phyloP scores from a whole-genome alignment of 345 rosid species.

The Arabis alpina region DNA sequence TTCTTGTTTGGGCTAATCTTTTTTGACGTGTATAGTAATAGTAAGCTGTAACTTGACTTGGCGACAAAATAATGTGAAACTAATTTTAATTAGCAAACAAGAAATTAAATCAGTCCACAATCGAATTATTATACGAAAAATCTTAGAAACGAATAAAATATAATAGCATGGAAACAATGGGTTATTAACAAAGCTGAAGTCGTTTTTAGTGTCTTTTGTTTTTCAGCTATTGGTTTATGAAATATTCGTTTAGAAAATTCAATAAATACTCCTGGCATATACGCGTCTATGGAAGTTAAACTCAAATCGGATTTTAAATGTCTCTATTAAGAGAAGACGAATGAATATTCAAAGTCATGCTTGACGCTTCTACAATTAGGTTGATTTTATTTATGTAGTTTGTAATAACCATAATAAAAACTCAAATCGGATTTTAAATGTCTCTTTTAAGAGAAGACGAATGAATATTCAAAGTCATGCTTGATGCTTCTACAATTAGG shows the following conservation, averaged over 20 bases:
- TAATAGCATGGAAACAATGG: not conserved
- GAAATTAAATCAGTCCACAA: not conserved
- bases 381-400: not conserved
- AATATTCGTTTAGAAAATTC: not conserved
- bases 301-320: not conserved
- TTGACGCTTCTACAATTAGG: not conserved
- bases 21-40: conserved; percentile 21
- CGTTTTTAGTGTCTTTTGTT: not conserved
- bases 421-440: not conserved
- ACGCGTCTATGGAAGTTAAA: conserved; percentile 10
- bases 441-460: not conserved
- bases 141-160: not conserved
- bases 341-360: conserved; percentile 22
- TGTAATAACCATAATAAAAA: not conserved
- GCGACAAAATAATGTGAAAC: not conserved
- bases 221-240: not conserved
- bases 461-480: conserved; percentile 22
- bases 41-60: not conserved
- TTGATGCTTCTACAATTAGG: conserved; percentile 3
- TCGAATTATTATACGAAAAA: not conserved
- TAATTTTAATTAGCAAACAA: not conserved
- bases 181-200: not conserved
- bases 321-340: not conserved
- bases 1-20: not conserved
- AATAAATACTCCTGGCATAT: conserved; percentile 6